phyloP scores from a whole-genome alignment of 2,329 filamentous ascomycete genomes.

The Torrubiella hemipterigena region DNA sequence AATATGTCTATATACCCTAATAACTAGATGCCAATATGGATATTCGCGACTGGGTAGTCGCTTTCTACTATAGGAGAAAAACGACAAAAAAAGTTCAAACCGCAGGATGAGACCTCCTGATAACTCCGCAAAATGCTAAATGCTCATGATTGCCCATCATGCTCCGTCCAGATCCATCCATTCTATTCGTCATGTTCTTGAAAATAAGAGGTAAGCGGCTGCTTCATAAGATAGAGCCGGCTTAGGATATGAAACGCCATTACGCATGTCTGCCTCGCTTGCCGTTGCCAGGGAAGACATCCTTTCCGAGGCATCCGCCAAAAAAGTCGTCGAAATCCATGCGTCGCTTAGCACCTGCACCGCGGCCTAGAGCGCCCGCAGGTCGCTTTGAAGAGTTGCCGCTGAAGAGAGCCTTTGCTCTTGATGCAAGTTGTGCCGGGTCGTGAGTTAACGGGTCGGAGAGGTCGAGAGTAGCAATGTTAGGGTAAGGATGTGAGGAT shows the following conservation, averaged over 20 bases:
- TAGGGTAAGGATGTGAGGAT: conserved; percentile 47
- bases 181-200: too few species aligned
- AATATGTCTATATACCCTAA: conserved; percentile 1
- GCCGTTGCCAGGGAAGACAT: conserved; percentile 35
- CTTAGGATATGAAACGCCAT: conserved; percentile 7
- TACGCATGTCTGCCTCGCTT: conserved; percentile 39
- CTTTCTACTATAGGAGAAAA: not conserved
- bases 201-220: too few species aligned
- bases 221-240: too few species aligned
- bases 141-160: too few species aligned
- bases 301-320: conserved; percentile 55
- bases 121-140: conserved; percentile 6
- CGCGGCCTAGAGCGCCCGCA: conserved; percentile 40
- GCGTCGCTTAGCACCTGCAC: conserved; percentile 60
- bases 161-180: too few species aligned
- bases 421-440: conserved; percentile 14
- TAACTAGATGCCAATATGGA: not conserved
- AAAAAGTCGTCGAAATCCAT: conserved; percentile 67
- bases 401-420: conserved; percentile 16
- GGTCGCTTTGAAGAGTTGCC: conserved; percentile 14
- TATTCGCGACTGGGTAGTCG: not conserved
- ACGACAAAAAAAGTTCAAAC: not conserved
- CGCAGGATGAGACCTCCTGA: not conserved
- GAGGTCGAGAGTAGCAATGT: conserved; percentile 48
- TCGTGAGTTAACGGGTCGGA: conserved; percentile 38